These are phyloP conservation scores for Lolium multiflorum DNA, from an alignment of 176 grass and related monocot species.

Conservation along the genomic window DNA sequence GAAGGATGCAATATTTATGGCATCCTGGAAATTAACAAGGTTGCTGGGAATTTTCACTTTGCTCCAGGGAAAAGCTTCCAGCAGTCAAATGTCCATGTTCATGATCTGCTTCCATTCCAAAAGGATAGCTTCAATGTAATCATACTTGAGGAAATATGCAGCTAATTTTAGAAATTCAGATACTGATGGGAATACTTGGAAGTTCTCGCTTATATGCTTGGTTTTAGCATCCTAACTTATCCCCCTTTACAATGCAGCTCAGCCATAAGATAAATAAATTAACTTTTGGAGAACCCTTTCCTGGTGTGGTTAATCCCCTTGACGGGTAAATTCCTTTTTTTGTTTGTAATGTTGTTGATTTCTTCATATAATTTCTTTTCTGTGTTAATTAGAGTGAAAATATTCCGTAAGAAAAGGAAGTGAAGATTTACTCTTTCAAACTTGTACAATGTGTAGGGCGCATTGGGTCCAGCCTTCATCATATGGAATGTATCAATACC, in stretches of 20 bases:
- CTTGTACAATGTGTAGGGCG: slow-evolving; percentile 58
- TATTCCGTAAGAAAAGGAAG: background rate
- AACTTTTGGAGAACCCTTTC: slow-evolving; percentile 89
- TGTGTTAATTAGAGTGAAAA: background rate
- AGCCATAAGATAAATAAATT: slow-evolving; percentile 94
- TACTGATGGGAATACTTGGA: slow-evolving; percentile 27
- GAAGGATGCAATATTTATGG: slow-evolving; percentile 99
- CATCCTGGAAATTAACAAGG: slow-evolving; percentile 90
- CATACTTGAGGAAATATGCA: slow-evolving; percentile 49
- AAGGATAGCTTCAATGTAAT: slow-evolving; percentile 99
- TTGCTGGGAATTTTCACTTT: slow-evolving; percentile 99
- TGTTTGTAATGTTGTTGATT: slow-evolving; percentile 36
- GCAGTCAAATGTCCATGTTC: slow-evolving; percentile 94
- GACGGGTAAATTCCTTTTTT: slow-evolving; percentile 68
- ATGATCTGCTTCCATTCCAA: slow-evolving; percentile 95
- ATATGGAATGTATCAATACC: slow-evolving; percentile 99
- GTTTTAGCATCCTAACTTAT: slow-evolving; percentile 29
- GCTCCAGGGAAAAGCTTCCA: slow-evolving; percentile 99
- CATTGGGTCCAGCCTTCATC: slow-evolving; percentile 78
- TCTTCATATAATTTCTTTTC: slow-evolving; percentile 5
- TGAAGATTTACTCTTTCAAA: slow-evolving; percentile 30
- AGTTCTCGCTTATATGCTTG: slow-evolving; percentile 13
- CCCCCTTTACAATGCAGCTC: slow-evolving; percentile 57
- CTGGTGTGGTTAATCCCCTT: slow-evolving; percentile 93
- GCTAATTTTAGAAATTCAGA: slow-evolving; percentile 19